Evolutionary conservation across 2,329 filamentous ascomycete species (phyloP).

Genomic region (Penicillium aurantiogriseum): DNA sequence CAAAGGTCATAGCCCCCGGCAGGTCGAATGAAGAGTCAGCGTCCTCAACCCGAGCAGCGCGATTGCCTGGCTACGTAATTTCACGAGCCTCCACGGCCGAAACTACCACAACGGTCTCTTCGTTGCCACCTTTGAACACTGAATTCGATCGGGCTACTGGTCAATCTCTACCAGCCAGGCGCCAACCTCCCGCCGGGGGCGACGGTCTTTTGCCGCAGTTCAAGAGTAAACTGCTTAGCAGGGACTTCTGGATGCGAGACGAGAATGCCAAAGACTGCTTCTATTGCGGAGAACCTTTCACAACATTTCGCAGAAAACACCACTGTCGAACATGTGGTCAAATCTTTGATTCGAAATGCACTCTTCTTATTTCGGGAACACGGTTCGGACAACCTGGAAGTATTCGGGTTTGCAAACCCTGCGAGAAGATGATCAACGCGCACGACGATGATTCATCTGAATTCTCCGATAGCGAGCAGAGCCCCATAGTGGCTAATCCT

Average conservation of each 20-base stretch:
- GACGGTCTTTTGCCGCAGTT: slow-evolving; percentile 58
- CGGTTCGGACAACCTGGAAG: slow-evolving; percentile 83
- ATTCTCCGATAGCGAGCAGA: slow-evolving; percentile 69
- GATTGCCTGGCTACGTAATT: slow-evolving; percentile 46
- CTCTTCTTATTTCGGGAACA: slow-evolving; percentile 80
- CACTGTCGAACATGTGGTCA: slow-evolving; percentile 95
- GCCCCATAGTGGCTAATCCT: slow-evolving; percentile 64
- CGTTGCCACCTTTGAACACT: slow-evolving; percentile 33
- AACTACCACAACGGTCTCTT: slow-evolving; percentile 47
- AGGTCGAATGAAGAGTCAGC: slow-evolving; percentile 35
- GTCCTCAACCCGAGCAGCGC: slow-evolving; percentile 44
- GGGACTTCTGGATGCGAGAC: slow-evolving; percentile 99
- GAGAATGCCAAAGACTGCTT: slow-evolving; percentile 98
- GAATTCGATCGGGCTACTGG: slow-evolving; percentile 22
- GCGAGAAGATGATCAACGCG: slow-evolving; percentile 84
- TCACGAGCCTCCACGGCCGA: slow-evolving; percentile 44
- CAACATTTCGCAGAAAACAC: slow-evolving; percentile 91
- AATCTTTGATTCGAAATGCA: slow-evolving; percentile 97
- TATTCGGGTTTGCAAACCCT: slow-evolving; percentile 88
- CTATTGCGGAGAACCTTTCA: slow-evolving; percentile 83
- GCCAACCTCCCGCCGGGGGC: slow-evolving; percentile 15
- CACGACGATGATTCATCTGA: slow-evolving; percentile 90
- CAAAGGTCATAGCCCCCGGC: slow-evolving; percentile 25
- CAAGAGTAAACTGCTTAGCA: slow-evolving; percentile 82
- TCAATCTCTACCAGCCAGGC: slow-evolving; percentile 22